Conservation (phyloP, 163 green algal genomes). For the Botryococcus braunii region DNA sequence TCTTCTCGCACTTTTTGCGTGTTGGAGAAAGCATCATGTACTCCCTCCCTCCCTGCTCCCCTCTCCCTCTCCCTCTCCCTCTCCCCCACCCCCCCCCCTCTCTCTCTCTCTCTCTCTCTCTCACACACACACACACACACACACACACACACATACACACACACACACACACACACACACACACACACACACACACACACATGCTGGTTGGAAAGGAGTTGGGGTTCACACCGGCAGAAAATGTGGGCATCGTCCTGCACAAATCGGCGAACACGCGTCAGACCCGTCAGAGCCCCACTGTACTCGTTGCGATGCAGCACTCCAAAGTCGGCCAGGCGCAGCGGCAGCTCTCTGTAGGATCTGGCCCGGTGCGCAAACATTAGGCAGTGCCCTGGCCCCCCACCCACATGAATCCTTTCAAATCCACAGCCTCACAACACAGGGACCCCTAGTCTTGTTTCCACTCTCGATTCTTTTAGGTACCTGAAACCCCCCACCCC, state of each 20-base stretch:
- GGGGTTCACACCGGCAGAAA: slow-evolving; percentile 89
- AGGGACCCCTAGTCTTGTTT: no score
- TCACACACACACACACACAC: neutral
- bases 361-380: slow-evolving; percentile 83
- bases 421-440: no score
- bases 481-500: no score
- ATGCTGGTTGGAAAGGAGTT: no score
- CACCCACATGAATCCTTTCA: no score
- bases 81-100: slow-evolving; percentile 8
- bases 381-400: slow-evolving; percentile 90
- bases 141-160: no score
- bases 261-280: slow-evolving; percentile 89
- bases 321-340: slow-evolving; percentile 94
- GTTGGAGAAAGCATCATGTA: no score
- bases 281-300: slow-evolving; percentile 69
- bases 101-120: slow-evolving; percentile 5
- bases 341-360: slow-evolving; percentile 91
- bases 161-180: no score
- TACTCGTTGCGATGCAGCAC: slow-evolving; percentile 95
- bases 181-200: no score
- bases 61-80: neutral
- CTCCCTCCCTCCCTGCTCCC: no score
- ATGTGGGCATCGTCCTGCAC: slow-evolving; percentile 98
- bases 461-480: no score
- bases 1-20: no score